A percentile compares a stretch with the other conserved stretches of the same genome.
These are phyloP conservation scores for Candida sonorensis DNA, from an alignment of 805 yeast genomes.

Conservation along the genomic window DNA sequence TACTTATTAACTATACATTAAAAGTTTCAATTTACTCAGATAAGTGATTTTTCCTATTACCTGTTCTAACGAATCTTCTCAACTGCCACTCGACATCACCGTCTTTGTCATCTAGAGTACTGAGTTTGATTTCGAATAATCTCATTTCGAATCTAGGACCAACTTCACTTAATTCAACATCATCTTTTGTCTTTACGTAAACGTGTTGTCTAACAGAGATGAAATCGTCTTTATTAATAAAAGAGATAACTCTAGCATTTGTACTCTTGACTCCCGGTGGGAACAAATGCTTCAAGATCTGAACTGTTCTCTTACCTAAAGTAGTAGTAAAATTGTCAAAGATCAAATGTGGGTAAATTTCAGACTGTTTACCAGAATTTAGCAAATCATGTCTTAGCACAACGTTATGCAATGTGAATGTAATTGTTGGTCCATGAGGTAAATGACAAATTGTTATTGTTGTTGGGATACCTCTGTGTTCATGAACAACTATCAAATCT, in stretches of 20 bases:
- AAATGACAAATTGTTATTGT: conserved; percentile 88
- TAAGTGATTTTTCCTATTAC: conserved; percentile 87
- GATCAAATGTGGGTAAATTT: conserved; percentile 88
- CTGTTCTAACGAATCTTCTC: conserved; percentile 90
- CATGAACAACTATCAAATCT: conserved; percentile 83
- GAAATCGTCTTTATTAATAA: conserved; percentile 84
- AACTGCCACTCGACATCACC: conserved; percentile 98
- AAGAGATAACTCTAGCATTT: conserved; percentile 85
- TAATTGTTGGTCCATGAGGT: conserved; percentile 97
- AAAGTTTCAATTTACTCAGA: conserved; percentile 1
- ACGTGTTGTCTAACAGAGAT: conserved; percentile 94
- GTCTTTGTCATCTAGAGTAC: conserved; percentile 90
- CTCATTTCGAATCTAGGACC: conserved; percentile 99
- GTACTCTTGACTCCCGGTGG: conserved; percentile 97
- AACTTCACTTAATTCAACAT: conserved; percentile 87
- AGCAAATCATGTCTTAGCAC: conserved; percentile 88
- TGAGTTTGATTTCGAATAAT: conserved; percentile 78
- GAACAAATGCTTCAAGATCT: conserved; percentile 78
- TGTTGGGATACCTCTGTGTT: conserved; percentile 97
- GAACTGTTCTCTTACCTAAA: conserved; percentile 76
- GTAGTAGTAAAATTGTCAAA: conserved; percentile 83
- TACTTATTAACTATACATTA: too few relatives aligned
- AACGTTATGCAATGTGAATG: conserved; percentile 91
- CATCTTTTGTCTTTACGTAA: conserved; percentile 80
- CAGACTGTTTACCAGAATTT: conserved; percentile 81